Conservation (phyloP, 2,329 filamentous ascomycete species). For the Metarhizium guizhouense region DNA sequence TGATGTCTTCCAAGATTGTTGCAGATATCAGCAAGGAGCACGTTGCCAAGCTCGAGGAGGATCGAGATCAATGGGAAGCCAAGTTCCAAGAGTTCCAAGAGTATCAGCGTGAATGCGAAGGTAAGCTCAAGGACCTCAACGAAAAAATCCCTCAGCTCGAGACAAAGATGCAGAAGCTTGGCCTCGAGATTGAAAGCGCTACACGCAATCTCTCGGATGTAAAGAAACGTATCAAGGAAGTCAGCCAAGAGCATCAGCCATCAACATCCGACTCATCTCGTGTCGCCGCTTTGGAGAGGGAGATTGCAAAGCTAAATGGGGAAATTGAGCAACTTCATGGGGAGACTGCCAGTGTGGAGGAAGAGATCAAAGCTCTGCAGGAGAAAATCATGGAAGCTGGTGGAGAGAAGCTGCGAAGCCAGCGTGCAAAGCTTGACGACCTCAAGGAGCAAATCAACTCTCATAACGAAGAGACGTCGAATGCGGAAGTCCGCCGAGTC, state of each 20-base stretch:
- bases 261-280: slow-evolving; percentile 73
- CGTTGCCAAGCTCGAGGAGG: slow-evolving; percentile 75
- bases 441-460: slow-evolving; percentile 78
- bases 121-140: slow-evolving; percentile 60
- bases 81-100: slow-evolving; percentile 80
- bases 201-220: slow-evolving; percentile 78
- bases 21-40: slow-evolving; percentile 81
- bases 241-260: slow-evolving; percentile 71
- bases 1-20: slow-evolving; percentile 95
- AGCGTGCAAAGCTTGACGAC: slow-evolving; percentile 84
- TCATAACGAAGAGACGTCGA: slow-evolving; percentile 73
- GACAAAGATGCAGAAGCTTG: slow-evolving; percentile 84
- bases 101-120: slow-evolving; percentile 72
- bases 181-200: slow-evolving; percentile 79
- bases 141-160: slow-evolving; percentile 77
- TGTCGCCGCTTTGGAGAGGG: slow-evolving; percentile 64
- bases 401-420: slow-evolving; percentile 81
- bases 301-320: slow-evolving; percentile 63
- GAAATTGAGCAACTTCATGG: slow-evolving; percentile 72
- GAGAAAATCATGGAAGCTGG: slow-evolving; percentile 98
- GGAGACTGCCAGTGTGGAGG: slow-evolving; percentile 84
- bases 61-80: slow-evolving; percentile 76
- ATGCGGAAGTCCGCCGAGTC: slow-evolving; percentile 75
- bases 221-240: slow-evolving; percentile 75
- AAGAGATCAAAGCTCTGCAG: slow-evolving; percentile 85